Base-by-base conservation (phyloP, 2,329 filamentous ascomycete genomes). In the Cladophialophora yegresii region DNA sequence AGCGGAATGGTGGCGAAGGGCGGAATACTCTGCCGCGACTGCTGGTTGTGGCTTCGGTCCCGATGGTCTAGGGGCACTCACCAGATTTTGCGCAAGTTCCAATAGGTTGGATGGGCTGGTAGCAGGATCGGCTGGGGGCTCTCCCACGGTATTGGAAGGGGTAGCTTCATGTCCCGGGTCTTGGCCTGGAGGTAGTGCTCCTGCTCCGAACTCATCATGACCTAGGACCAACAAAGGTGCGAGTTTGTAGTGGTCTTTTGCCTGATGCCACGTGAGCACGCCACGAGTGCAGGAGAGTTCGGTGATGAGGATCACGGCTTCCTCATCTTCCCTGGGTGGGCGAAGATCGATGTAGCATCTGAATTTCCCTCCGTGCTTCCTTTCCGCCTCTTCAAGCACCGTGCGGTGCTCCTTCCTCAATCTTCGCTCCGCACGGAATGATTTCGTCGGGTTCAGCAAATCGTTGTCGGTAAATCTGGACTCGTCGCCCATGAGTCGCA, bases 311-410 rank as follows among this genome's bases (percentile, higher is more conserved):
- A 84, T 82, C 1, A 87, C 83, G 9, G 85, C 81, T 12, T 88
- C 87, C 1, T 89, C 86, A 1, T 85, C 88, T 71, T 88, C 83
- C 0, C 75, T 75, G 0, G 84, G 81, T 0, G 87, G 87, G 0
- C 86, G 89, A 12, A 90, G 77, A 68, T 90, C 87, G 40, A 90
- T 70, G 20, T 89, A 76, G 67, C 84, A 89, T 63, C 81, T 81
- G 71, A 89, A 68, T 55, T 59, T 59, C 3, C 47, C 50, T 47
- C 64, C 64, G 23, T 50, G 62, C 32, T 26, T 47, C 16, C 43
- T 51, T 54, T 68, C 66, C 26, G 59, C 54, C 32, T 57, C 16
- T 13, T 53, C 36, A 23, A 66, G 55, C 3, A 68, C 45, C 5
- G 50, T 61, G 6, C 57, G 51, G 51, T 54, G 51, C 16, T 30